phyloP scores from a whole-genome alignment of 2,329 filamentous ascomycete species.

The Drechslerella stenobrocha region DNA sequence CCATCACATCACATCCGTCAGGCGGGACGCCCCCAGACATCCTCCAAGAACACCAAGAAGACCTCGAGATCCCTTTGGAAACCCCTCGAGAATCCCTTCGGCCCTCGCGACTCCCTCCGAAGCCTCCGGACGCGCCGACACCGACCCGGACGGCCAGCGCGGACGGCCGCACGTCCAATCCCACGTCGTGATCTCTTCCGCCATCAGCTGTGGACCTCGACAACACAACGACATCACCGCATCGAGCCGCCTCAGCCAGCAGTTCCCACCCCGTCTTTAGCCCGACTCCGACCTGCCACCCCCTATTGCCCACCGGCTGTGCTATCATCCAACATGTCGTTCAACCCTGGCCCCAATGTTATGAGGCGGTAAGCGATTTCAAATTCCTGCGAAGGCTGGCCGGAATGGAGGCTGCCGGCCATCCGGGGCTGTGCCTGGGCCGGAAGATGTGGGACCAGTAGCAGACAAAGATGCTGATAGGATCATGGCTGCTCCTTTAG shows the following conservation, averaged over 20 bases:
- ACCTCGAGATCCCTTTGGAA: too few species aligned
- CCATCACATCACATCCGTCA: neutral
- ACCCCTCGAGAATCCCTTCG: too few species aligned
- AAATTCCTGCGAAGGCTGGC: constrained; percentile 6
- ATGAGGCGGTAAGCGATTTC: constrained; percentile 66
- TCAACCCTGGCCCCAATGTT: constrained; percentile 61
- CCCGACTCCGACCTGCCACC: neutral
- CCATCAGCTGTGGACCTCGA: too few species aligned
- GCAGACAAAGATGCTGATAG: constrained; percentile 16
- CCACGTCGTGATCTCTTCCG: too few species aligned
- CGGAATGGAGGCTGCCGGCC: neutral
- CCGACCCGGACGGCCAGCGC: too few species aligned
- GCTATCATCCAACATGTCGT: constrained; percentile 56
- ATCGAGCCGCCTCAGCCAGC: neutral
- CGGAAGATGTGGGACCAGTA: neutral
- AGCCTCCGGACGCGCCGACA: too few species aligned
- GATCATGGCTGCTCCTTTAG: constrained; percentile 58
- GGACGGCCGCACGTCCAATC: too few species aligned
- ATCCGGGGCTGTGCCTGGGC: neutral
- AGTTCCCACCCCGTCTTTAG: neutral
- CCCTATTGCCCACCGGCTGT: neutral
- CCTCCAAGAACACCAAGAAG: too few species aligned
- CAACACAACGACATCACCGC: too few species aligned
- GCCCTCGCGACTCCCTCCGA: too few species aligned
- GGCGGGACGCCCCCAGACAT: neutral